A percentile compares a stretch with the other conserved stretches of the same genome.
Evolutionary conservation across 306 rosid species (phyloP).

Genomic region (Hippophae gyantsensis): DNA sequence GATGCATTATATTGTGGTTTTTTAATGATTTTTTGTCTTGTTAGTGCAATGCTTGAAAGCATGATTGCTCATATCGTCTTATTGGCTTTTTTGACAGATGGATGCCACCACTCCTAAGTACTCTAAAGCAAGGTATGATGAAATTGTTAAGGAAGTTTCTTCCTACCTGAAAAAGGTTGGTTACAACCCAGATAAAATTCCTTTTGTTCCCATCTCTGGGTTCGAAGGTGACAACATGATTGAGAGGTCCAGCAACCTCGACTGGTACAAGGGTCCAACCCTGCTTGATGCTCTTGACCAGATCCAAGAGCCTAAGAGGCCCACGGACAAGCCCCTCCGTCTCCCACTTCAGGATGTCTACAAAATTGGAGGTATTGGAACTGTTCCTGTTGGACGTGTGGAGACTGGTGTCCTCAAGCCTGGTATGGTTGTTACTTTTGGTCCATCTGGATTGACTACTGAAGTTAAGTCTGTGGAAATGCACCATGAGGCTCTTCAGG

Average conservation of each 20-base stretch:
- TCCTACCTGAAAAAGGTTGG: conserved; percentile 57
- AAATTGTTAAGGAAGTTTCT: background rate
- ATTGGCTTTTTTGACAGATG: conserved; percentile 3
- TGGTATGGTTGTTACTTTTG: too few relatives aligned
- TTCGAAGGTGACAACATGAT: conserved; percentile 22
- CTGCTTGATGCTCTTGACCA: conserved; percentile 23
- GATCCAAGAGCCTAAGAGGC: background rate
- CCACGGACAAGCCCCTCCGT: too few relatives aligned
- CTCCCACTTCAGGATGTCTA: too few relatives aligned
- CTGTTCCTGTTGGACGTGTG: too few relatives aligned
- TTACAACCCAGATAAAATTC: conserved; percentile 48
- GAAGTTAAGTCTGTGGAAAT: too few relatives aligned
- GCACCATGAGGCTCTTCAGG: too few relatives aligned
- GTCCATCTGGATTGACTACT: too few relatives aligned
- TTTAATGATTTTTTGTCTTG: too few relatives aligned
- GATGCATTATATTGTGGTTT: too few relatives aligned
- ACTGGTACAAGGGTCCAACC: conserved; percentile 25
- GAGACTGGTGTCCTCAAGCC: too few relatives aligned
- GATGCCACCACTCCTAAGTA: conserved; percentile 58
- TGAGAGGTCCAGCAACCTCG: conserved; percentile 20
- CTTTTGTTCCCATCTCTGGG: conserved; percentile 51
- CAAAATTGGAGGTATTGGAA: too few relatives aligned
- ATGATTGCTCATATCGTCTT: background rate
- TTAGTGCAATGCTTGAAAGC: background rate
- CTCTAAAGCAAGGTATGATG: conserved; percentile 39